These are phyloP conservation scores for Astraeus odoratus DNA, from an alignment of 768 basidiomycete genomes.

Conservation along the genomic window DNA sequence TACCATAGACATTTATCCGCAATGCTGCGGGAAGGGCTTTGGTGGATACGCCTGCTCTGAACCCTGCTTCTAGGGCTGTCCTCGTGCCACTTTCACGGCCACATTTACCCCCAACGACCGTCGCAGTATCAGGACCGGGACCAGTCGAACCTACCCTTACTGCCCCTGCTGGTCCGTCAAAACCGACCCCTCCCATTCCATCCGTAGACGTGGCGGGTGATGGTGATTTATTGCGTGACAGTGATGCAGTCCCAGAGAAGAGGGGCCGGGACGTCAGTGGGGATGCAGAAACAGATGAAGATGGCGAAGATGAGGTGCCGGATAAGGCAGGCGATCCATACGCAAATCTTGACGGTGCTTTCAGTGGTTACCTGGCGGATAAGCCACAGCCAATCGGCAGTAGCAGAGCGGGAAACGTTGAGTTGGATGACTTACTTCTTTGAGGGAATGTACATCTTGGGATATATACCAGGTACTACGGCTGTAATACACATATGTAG, in stretches of 20 bases:
- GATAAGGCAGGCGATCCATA: constrained; percentile 57
- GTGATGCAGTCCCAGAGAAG: constrained; percentile 1
- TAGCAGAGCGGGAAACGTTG: constrained; percentile 34
- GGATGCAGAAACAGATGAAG: constrained; percentile 19
- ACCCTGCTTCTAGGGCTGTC: constrained; percentile 68
- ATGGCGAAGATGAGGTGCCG: constrained; percentile 34
- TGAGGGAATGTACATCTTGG: constrained; percentile 20
- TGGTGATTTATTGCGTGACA: constrained; percentile 14
- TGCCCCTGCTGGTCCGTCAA: constrained; percentile 20
- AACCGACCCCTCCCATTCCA: constrained; percentile 29
- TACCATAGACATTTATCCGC: constrained; percentile 80
- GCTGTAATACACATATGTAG: not conserved
- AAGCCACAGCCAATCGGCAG: constrained; percentile 57
- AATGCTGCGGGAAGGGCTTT: constrained; percentile 80
- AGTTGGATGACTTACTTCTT: constrained; percentile 66
- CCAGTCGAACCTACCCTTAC: constrained; percentile 24
- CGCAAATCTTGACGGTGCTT: constrained; percentile 72
- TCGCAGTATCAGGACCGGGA: constrained; percentile 56
- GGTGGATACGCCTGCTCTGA: constrained; percentile 83
- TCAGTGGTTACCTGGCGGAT: constrained; percentile 68
- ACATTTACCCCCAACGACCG: constrained; percentile 35
- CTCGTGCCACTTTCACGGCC: constrained; percentile 55
- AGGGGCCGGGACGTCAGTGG: constrained; percentile 4
- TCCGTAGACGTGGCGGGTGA: constrained; percentile 10
- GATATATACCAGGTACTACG: constrained; percentile 1